These are phyloP conservation scores for Prunella vulgaris DNA, from an alignment of 257 asterid species.

Conservation along the genomic window DNA sequence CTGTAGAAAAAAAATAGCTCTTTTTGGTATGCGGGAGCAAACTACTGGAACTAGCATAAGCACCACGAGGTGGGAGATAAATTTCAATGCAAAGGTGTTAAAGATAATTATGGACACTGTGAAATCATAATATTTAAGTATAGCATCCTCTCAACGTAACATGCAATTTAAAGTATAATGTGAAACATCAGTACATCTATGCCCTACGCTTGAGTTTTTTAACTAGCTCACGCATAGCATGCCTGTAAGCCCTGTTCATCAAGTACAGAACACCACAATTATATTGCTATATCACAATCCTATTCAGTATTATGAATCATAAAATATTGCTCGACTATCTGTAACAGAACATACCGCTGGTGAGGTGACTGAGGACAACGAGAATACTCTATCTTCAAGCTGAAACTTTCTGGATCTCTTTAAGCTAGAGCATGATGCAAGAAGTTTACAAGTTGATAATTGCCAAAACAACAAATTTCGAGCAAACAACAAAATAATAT, in stretches of 20 bases:
- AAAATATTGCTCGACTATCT: background rate
- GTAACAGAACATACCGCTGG: conserved; percentile 64
- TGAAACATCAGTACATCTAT: background rate
- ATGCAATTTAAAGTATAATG: background rate
- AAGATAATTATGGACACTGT: background rate
- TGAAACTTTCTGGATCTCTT: conserved; percentile 80
- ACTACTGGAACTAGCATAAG: background rate
- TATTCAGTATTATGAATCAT: background rate
- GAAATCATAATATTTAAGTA: background rate
- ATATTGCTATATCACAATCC: background rate
- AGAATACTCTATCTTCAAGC: conserved; percentile 80
- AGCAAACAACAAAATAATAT: background rate
- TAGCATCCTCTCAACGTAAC: background rate
- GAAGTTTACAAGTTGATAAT: background rate
- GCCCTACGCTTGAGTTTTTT: background rate
- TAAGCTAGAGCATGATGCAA: conserved; percentile 40
- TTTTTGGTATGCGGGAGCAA: background rate
- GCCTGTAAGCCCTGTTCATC: background rate
- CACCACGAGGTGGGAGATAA: background rate
- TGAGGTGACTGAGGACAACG: conserved; percentile 88
- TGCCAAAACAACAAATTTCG: background rate
- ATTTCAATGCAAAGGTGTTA: background rate
- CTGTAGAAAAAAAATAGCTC: background rate
- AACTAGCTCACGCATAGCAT: background rate
- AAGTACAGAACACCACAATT: background rate